These are phyloP conservation scores for Nigrograna mackinnonii DNA, from an alignment of 2,329 filamentous ascomycete species.

Conservation along the genomic window DNA sequence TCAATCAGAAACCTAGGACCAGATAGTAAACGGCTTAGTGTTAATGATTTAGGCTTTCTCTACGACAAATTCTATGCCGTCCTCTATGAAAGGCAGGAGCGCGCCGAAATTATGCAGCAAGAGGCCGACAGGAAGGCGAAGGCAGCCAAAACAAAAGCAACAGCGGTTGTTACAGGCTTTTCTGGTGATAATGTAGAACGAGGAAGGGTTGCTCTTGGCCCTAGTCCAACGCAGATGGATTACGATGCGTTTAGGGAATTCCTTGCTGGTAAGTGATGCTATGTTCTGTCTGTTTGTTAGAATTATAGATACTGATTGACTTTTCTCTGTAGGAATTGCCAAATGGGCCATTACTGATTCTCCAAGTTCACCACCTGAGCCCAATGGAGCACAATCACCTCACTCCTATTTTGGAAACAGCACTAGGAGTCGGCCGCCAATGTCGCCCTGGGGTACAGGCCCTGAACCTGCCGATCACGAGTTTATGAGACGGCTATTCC, in stretches of 20 bases:
- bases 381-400: conserved; percentile 54
- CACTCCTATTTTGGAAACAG: conserved; percentile 61
- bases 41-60: conserved; percentile 83
- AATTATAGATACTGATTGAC: not conserved
- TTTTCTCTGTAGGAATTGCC: conserved; percentile 63
- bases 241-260: conserved; percentile 97
- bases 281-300: not conserved
- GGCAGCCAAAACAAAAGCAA: conserved; percentile 60
- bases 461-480: conserved; percentile 88
- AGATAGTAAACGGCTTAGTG: conserved; percentile 87
- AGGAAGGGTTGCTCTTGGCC: conserved; percentile 83
- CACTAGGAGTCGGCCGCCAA: conserved; percentile 43
- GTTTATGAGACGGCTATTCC: conserved; percentile 86
- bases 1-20: conserved; percentile 94
- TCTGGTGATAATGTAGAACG: conserved; percentile 67
- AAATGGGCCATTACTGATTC: conserved; percentile 94
- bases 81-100: conserved; percentile 87
- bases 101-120: conserved; percentile 71
- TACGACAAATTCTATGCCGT: conserved; percentile 95
- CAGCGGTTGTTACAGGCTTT: conserved; percentile 53
- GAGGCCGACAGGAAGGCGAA: conserved; percentile 70
- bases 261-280: conserved; percentile 60
- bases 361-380: conserved; percentile 63
- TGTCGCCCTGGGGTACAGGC: conserved; percentile 61
- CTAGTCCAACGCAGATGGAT: conserved; percentile 92